phyloP scores from a whole-genome alignment of 2,329 filamentous ascomycete species.

The Trichoderma atrobrunneum region DNA sequence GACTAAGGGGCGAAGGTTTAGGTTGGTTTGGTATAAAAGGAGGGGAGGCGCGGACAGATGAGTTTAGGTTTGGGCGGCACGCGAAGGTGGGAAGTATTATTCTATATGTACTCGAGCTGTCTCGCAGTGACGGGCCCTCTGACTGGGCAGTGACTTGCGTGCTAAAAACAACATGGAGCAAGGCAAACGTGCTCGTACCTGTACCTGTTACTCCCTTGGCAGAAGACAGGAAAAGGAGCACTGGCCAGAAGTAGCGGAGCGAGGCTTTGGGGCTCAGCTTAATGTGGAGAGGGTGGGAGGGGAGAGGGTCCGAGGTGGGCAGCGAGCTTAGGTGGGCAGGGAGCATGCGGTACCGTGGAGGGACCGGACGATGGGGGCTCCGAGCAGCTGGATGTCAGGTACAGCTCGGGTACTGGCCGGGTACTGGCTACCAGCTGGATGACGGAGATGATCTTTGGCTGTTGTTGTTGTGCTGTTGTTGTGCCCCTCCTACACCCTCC shows the following conservation, averaged over 20 bases:
- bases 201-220: conserved; percentile 1
- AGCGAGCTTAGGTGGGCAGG: not conserved
- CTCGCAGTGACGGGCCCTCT: not conserved
- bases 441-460: not conserved
- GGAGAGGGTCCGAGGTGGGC: conserved; percentile 18
- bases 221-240: conserved; percentile 12
- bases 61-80: not conserved
- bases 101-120: conserved; percentile 12
- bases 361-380: not conserved
- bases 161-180: not conserved
- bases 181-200: conserved; percentile 2
- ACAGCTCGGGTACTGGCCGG: not conserved
- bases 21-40: conserved; percentile 13
- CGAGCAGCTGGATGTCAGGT: not conserved
- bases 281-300: conserved; percentile 18
- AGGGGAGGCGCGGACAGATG: conserved; percentile 22
- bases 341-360: not conserved
- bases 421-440: not conserved
- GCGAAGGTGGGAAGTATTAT: conserved; percentile 7
- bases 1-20: conserved; percentile 9
- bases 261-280: conserved; percentile 27
- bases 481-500: conserved; percentile 1
- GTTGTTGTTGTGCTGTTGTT: not conserved
- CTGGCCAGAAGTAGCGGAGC: conserved; percentile 20
- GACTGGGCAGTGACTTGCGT: conserved; percentile 1